Evolutionary conservation across 1,139 yeast species (phyloP), one percentile per base, ranked within the genome.

Genomic region (Yamadazyma kanchanaburiensis): DNA sequence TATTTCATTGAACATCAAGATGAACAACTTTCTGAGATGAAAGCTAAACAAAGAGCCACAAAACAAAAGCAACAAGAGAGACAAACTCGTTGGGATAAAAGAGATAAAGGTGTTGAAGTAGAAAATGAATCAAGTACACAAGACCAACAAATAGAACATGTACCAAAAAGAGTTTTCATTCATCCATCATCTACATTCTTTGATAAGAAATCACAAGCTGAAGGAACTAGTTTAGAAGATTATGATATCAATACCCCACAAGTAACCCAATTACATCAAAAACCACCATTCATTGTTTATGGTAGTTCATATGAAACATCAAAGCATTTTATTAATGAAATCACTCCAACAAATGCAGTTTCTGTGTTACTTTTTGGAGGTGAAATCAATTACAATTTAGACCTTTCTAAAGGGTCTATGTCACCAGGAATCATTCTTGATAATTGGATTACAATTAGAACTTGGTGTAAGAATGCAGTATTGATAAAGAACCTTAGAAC

Each of bases 391-490:
- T 88, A 86, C 45, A 95, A 89, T 45, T 57, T 86, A 22, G 48
- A 58, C 26, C 35, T 64, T 2, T 48, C 57, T 2, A 59, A 64
- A 1, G 62, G 62, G 4, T 52, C 49, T 20, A 60, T 70, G 8
- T 73, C 80, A 0, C 82, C 85, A 0, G 87, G 88, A 28, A 66
- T 81, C 34, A 70, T 81, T 16, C 51, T 88, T 35, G 95, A 84
- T 47, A 69, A 72, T 28, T 84, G 96, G 96, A 57, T 84, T 19
- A 88, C 95, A 6, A 64, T 91, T 21, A 66, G 85, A 42, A 85
- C 95, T 3, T 88, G 97, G 96, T 85, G 95, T 42, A 83, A 94
- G 45, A 87, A 89, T 48, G 97, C 94, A 1, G 95, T 91, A 4
- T 61, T 89, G 31, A 71, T 88, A 22, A 84, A 84, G 38, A 74